phyloP scores from a whole-genome alignment of 2,329 filamentous ascomycete species.

The Phymatotrichopsis omnivora region DNA sequence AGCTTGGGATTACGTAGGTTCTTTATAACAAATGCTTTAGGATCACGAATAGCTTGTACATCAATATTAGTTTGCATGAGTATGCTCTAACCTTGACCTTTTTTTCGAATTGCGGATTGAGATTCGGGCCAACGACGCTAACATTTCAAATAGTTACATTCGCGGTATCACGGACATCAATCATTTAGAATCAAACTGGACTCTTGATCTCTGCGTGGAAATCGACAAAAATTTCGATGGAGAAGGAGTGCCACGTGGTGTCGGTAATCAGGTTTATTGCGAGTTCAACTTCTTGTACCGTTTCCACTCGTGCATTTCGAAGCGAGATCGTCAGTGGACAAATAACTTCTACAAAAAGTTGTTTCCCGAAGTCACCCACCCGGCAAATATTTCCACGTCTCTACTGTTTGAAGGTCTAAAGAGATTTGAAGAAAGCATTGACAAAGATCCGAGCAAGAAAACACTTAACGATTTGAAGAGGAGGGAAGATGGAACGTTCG shows the following conservation, averaged over 20 bases:
- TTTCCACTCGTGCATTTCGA: slow-evolving; percentile 71
- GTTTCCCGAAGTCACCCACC: slow-evolving; percentile 40
- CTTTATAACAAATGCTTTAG: slow-evolving; percentile 20
- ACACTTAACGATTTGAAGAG: slow-evolving; percentile 56
- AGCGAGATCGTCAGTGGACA: slow-evolving; percentile 71
- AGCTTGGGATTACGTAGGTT: not conserved
- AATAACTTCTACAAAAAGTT: slow-evolving; percentile 50
- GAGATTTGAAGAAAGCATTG: slow-evolving; percentile 51
- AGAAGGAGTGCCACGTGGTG: slow-evolving; percentile 55
- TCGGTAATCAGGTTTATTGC: slow-evolving; percentile 73
- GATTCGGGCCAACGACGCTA: too few relatives aligned
- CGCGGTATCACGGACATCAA: slow-evolving; percentile 67
- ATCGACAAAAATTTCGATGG: slow-evolving; percentile 36
- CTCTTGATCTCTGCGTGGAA: slow-evolving; percentile 42
- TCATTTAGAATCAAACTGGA: slow-evolving; percentile 65
- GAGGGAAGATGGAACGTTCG: slow-evolving; percentile 54
- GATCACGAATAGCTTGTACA: slow-evolving; percentile 60
- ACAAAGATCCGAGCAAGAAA: slow-evolving; percentile 56
- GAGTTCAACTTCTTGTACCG: slow-evolving; percentile 85
- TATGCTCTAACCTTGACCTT: not conserved
- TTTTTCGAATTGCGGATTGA: not conserved
- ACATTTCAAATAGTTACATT: slow-evolving; percentile 50
- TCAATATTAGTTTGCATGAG: slow-evolving; percentile 22
- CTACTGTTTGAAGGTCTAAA: slow-evolving; percentile 54
- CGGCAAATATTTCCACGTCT: slow-evolving; percentile 45